Percentiles rank a stretch among this genome's conserved stretches.
These are phyloP conservation scores for Exsudoporus frostii DNA, from an alignment of 768 basidiomycete genomes.

Conservation along the genomic window DNA sequence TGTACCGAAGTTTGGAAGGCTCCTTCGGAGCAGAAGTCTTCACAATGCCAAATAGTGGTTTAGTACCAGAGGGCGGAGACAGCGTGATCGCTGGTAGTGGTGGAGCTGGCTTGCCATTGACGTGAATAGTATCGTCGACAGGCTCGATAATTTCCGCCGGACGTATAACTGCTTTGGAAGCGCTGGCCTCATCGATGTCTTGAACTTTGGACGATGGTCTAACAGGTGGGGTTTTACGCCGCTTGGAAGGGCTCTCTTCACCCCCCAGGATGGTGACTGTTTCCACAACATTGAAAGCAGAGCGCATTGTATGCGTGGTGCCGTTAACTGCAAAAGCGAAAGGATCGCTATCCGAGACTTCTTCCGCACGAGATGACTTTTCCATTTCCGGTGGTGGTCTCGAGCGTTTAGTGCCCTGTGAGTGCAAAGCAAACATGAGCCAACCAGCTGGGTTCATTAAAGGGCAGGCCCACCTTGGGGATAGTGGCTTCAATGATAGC, in stretches of 20 bases:
- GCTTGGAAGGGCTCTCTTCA: constrained; percentile 44
- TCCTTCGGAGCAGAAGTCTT: constrained; percentile 66
- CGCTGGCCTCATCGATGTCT: constrained; percentile 35
- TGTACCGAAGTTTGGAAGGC: constrained; percentile 75
- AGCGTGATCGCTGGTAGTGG: neutral
- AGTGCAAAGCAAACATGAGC: neutral
- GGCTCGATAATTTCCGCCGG: constrained; percentile 44
- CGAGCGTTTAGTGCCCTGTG: constrained; percentile 73
- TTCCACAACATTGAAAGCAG: constrained; percentile 21
- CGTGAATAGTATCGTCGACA: constrained; percentile 20
- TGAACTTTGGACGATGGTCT: constrained; percentile 11
- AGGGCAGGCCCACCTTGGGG: constrained; percentile 52
- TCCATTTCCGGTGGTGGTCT: constrained; percentile 63
- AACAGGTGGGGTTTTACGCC: constrained; percentile 39
- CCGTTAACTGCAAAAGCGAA: constrained; percentile 18
- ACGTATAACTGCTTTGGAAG: constrained; percentile 13
- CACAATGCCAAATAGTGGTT: constrained; percentile 19
- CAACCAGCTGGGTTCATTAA: constrained; percentile 1
- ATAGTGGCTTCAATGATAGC: constrained; percentile 76
- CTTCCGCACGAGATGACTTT: constrained; percentile 24
- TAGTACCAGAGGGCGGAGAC: constrained; percentile 25
- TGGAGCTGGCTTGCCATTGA: constrained; percentile 14
- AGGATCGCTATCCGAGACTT: constrained; percentile 5
- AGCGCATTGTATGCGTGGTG: neutral
- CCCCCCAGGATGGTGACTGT: constrained; percentile 39